Percentiles rank a stretch among this genome's conserved stretches.
phyloP scores from a whole-genome alignment of 2,329 filamentous ascomycete genomes.

The Monilinia aucupariae region DNA sequence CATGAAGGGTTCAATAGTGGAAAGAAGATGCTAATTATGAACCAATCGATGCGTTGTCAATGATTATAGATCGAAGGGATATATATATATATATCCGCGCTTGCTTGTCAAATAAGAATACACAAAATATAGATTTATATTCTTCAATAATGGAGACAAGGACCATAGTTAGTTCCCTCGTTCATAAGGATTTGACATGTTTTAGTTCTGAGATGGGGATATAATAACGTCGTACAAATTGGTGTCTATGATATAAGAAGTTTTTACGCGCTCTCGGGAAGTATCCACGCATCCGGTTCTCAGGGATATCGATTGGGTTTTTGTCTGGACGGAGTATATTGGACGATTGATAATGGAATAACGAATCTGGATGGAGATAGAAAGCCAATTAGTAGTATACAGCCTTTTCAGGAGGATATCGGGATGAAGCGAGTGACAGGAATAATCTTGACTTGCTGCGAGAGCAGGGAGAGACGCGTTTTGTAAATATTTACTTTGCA shows the following conservation, averaged over 20 bases:
- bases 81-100: not conserved
- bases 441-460: no score
- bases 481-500: constrained; percentile 17
- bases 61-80: not conserved
- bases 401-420: no score
- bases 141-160: not conserved
- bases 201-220: not conserved
- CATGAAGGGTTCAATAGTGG: not conserved
- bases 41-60: not conserved
- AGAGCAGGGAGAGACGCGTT: constrained; percentile 4
- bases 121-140: not conserved
- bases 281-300: not conserved
- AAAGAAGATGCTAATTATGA: not conserved
- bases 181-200: not conserved
- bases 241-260: not conserved
- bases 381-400: not conserved
- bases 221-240: not conserved
- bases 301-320: not conserved
- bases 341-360: not conserved
- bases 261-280: constrained; percentile 10
- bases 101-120: constrained; percentile 6
- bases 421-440: no score
- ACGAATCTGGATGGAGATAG: not conserved
- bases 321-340: not conserved
- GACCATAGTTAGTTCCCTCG: no score